These are phyloP conservation scores for Lachnellula cervina DNA, from an alignment of 2,329 filamentous ascomycete genomes.

Conservation along the genomic window DNA sequence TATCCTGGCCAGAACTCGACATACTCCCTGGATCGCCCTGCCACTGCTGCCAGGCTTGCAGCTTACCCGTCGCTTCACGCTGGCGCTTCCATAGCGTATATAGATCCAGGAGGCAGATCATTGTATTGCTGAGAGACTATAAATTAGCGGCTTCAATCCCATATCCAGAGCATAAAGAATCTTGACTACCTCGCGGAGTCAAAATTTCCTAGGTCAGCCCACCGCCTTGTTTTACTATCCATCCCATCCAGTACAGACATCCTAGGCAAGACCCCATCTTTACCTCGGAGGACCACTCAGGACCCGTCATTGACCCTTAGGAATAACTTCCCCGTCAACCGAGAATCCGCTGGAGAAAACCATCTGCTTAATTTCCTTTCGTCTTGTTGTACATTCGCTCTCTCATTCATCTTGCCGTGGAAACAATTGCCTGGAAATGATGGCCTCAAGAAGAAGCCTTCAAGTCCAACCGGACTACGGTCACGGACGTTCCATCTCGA, in stretches of 20 bases:
- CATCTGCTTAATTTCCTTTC: constrained; percentile 19
- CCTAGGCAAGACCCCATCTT: constrained; percentile 17
- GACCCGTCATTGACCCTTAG: constrained; percentile 12
- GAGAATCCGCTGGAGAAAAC: constrained; percentile 12
- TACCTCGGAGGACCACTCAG: constrained; percentile 6
- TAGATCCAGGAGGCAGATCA: constrained; percentile 10
- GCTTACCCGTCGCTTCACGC: constrained; percentile 9
- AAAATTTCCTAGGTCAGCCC: constrained; percentile 16
- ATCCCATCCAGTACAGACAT: constrained; percentile 13
- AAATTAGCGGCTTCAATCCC: constrained; percentile 23
- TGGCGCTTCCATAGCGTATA: constrained; percentile 3
- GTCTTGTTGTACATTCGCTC: constrained; percentile 22
- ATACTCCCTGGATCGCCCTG: constrained; percentile 11
- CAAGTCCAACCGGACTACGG: constrained; percentile 30
- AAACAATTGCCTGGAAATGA: constrained; percentile 20
- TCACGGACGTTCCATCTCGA: constrained; percentile 24
- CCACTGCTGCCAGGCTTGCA: constrained; percentile 18
- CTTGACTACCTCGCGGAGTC: constrained; percentile 8
- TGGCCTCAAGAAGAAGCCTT: constrained; percentile 31
- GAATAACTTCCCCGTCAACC: constrained; percentile 10
- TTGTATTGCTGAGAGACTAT: constrained; percentile 18
- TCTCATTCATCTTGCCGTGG: constrained; percentile 20
- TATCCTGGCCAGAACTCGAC: constrained; percentile 13
- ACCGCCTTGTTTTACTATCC: constrained; percentile 14
- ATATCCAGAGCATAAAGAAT: constrained; percentile 15